A percentile compares a stretch with the other conserved stretches of the same genome.
Evolutionary conservation across 257 asterid species (phyloP).

Genomic region (Solanum habrochaites): DNA sequence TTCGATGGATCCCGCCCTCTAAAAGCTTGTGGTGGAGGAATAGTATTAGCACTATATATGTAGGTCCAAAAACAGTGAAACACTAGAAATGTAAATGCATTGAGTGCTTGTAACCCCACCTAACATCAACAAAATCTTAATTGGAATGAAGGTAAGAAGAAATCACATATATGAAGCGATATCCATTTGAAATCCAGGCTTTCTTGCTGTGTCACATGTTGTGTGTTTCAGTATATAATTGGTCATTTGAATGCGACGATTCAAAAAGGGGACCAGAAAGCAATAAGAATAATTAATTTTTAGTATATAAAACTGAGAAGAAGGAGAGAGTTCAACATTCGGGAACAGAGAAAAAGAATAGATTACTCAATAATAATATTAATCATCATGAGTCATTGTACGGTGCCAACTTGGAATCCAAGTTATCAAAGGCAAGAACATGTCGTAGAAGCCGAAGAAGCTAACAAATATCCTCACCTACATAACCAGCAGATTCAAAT

Average conservation of each 20-base stretch:
- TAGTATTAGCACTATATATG: background rate
- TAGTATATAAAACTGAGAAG: background rate
- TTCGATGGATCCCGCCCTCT: background rate
- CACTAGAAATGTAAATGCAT: background rate
- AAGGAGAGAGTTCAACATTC: background rate
- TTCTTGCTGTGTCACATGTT: constrained; percentile 38
- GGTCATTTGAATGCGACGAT: constrained; percentile 20
- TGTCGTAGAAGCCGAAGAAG: constrained; percentile 20
- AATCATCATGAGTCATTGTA: constrained; percentile 22
- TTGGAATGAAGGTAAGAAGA: background rate
- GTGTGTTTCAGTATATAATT: constrained; percentile 14
- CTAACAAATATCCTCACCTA: constrained; percentile 33
- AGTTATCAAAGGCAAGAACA: constrained; percentile 31
- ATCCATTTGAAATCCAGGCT: constrained; percentile 13
- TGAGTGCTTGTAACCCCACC: background rate
- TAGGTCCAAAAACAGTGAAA: background rate
- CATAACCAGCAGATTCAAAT: constrained; percentile 16
- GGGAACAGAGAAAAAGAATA: background rate
- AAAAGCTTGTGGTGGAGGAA: background rate
- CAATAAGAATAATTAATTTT: background rate
- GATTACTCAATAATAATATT: background rate
- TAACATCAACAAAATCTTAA: background rate
- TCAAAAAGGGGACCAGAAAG: constrained; percentile 18
- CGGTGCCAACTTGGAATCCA: constrained; percentile 40
- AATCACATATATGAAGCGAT: background rate